These are phyloP conservation scores for Microthyrium microscopicum DNA, from an alignment of 2,329 filamentous ascomycete species.

Conservation along the genomic window DNA sequence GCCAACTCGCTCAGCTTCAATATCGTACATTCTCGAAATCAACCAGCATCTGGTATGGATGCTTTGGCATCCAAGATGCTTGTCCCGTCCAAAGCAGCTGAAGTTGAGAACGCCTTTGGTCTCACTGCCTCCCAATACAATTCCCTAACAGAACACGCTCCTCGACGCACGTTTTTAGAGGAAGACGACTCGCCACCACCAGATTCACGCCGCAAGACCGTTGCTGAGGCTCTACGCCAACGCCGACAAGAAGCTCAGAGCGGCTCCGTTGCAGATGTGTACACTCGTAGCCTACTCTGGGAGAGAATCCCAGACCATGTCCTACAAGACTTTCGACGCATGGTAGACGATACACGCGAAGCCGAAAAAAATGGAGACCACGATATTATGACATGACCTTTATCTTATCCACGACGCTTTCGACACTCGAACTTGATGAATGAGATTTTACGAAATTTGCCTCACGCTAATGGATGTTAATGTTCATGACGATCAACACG, in stretches of 20 bases:
- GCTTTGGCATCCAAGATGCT: slow-evolving; percentile 29
- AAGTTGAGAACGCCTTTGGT: slow-evolving; percentile 74
- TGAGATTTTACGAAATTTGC: too few species aligned
- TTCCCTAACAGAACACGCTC: slow-evolving; percentile 60
- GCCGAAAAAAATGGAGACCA: slow-evolving; percentile 1
- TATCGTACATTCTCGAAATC: slow-evolving; percentile 8
- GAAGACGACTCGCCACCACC: slow-evolving; percentile 21
- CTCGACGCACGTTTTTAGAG: slow-evolving; percentile 33
- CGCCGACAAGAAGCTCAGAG: slow-evolving; percentile 60
- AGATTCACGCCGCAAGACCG: slow-evolving; percentile 45
- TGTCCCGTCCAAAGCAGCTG: slow-evolving; percentile 61
- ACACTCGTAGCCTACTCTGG: slow-evolving; percentile 84
- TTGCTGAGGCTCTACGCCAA: slow-evolving; percentile 62
- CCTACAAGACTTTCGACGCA: slow-evolving; percentile 79
- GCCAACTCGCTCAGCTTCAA: slow-evolving; percentile 1
- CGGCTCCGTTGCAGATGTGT: slow-evolving; percentile 63
- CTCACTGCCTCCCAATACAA: slow-evolving; percentile 81
- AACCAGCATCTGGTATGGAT: slow-evolving; percentile 18
- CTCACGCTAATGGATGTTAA: too few species aligned
- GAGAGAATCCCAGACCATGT: slow-evolving; percentile 87
- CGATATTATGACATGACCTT: too few species aligned
- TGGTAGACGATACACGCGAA: slow-evolving; percentile 54
- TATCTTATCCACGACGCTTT: too few species aligned
- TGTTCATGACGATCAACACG: too few species aligned
- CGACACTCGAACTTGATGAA: too few species aligned